A percentile compares a stretch with the other conserved stretches of the same genome.
These are phyloP conservation scores for Grosmannia huntii DNA, from an alignment of 2,329 filamentous ascomycete genomes.

Conservation along the genomic window DNA sequence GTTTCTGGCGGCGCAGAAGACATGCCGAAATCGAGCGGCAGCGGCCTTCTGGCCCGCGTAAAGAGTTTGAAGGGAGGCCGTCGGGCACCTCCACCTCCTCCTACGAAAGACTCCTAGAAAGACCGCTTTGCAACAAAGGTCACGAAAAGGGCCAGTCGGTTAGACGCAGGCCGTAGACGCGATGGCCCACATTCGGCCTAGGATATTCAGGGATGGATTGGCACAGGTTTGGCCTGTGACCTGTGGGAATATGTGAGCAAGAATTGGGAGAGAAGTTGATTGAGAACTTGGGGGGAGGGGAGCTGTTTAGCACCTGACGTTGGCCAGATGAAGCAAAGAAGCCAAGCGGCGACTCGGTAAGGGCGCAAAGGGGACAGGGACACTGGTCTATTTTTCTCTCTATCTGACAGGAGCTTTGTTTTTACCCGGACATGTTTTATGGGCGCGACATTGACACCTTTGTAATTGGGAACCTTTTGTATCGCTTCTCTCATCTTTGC, in stretches of 20 bases:
- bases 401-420: background rate
- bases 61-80: slow-evolving; percentile 69
- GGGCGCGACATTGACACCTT: background rate
- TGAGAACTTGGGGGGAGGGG: background rate
- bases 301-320: background rate
- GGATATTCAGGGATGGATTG: background rate
- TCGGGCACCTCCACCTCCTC: slow-evolving; percentile 22
- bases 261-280: background rate
- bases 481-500: background rate
- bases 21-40: background rate
- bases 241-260: background rate
- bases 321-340: background rate
- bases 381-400: background rate
- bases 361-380: background rate
- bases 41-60: slow-evolving; percentile 64
- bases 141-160: background rate
- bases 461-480: background rate
- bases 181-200: background rate
- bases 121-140: slow-evolving; percentile 5
- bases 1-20: background rate
- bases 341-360: background rate
- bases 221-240: background rate
- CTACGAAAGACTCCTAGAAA: slow-evolving; percentile 13
- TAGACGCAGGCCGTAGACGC: background rate
- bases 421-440: background rate